phyloP scores from a whole-genome alignment of 306 rosid species.

The Pueraria montana region DNA sequence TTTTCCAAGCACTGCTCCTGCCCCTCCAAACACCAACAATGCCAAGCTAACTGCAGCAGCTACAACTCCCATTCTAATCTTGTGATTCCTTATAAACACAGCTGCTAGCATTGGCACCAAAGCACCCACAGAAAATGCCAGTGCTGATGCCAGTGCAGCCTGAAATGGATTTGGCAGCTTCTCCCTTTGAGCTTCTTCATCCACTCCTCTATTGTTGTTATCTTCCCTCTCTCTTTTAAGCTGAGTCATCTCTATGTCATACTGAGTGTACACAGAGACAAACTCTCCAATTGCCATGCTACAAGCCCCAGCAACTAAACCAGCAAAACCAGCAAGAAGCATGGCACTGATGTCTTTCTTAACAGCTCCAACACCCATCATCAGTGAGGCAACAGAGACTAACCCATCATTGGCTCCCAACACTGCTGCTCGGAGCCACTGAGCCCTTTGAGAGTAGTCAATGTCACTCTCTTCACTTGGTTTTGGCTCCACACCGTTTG shows the following conservation, averaged over 20 bases:
- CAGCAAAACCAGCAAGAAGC: constrained; percentile 81
- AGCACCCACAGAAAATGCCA: constrained; percentile 74
- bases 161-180: constrained; percentile 70
- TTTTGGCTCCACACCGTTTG: constrained; percentile 40
- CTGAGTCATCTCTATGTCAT: constrained; percentile 68
- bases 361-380: constrained; percentile 80
- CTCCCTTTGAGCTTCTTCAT: constrained; percentile 42
- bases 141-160: constrained; percentile 75
- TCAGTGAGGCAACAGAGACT: constrained; percentile 72
- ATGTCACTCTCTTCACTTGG: constrained; percentile 40
- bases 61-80: constrained; percentile 61
- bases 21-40: constrained; percentile 63
- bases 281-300: constrained; percentile 89
- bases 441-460: constrained; percentile 70
- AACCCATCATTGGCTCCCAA: constrained; percentile 82
- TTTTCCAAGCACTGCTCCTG: constrained; percentile 68
- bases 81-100: constrained; percentile 54
- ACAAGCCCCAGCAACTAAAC: constrained; percentile 79
- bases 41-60: constrained; percentile 58
- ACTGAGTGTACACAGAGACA: constrained; percentile 81
- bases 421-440: constrained; percentile 78
- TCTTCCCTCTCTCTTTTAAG: constrained; percentile 47
- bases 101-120: constrained; percentile 71
- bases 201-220: not conserved
- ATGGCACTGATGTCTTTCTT: constrained; percentile 65